Evolutionary conservation across 164 flowering plant genomes (phyloP), one percentile per base, ranked within the genome.

Genomic region (Sedum album): DNA sequence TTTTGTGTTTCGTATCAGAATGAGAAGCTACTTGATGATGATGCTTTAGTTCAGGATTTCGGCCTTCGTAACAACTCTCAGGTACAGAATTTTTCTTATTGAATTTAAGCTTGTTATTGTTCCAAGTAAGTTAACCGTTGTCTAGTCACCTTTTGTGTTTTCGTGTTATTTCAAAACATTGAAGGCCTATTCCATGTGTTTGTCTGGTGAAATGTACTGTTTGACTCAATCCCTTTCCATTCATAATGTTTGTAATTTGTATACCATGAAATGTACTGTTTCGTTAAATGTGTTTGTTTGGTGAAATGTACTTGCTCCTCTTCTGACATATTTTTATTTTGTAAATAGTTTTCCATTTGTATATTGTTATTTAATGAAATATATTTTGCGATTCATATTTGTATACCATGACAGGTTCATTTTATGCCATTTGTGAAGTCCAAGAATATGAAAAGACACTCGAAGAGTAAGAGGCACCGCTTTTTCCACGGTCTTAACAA

Each of bases 41-140:
- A 30, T 6, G 48, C 83, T 36, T n/a, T 72, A 10, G 94, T 93
- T 79, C 92, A 90, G 69, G 85, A 83, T 68, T 86, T 79, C 68
- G 91, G 96, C 48, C 73, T 93, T 28, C 87, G 92, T 31, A 93
- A 86, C 69, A 85, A 80, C 70, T 90, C 92, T 74, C 87, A 85
- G 91, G 98, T 90, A 72, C 21, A 21, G 31, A 4, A 8, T 41
- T 13, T 66, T 9, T 44, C 14, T 8, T 23, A 23, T 23, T 53
- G 8, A 53, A 21, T 6, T 51, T 14, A 21, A 23, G 28, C 28
- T 8, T 53, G 28, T 53, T 25, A 53, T 21, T 53, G 67, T 42
- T 33, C 48, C 48, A 15, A 44, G 48, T 14, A 44, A 11, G 48
- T 44, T 44, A 15, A 17, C 20, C 15, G 48, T 5, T 44, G 48